These are phyloP conservation scores for Aegilops sharonensis DNA, from an alignment of 176 grass and related monocot species.

Conservation along the genomic window DNA sequence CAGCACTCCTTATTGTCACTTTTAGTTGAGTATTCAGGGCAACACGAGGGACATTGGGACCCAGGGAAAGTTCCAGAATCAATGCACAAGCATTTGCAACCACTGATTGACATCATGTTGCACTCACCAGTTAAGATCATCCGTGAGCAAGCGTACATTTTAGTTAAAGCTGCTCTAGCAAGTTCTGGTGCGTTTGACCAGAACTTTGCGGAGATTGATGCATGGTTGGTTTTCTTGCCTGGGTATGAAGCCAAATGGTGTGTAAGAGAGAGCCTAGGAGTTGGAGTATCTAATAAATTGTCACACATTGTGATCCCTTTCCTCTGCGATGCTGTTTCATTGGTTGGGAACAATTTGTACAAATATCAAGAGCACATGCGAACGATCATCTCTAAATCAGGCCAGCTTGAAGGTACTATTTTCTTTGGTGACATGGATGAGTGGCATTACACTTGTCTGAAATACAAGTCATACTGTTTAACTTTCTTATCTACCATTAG, in stretches of 20 bases:
- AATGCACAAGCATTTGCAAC: conserved; percentile 89
- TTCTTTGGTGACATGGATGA: conserved; percentile 4
- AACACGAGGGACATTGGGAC: conserved; percentile 41
- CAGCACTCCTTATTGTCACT: conserved; percentile 71
- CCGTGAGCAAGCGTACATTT: conserved; percentile 58
- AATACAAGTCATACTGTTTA: conserved; percentile 1
- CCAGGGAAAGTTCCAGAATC: conserved; percentile 60
- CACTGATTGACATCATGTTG: conserved; percentile 59
- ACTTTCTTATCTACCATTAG: not conserved
- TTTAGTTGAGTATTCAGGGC: conserved; percentile 60
- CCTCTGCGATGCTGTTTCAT: conserved; percentile 83
- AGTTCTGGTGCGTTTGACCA: conserved; percentile 86
- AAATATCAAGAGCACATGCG: conserved; percentile 76
- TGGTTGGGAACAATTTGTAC: conserved; percentile 88
- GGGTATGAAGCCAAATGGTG: conserved; percentile 38
- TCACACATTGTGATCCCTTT: conserved; percentile 77
- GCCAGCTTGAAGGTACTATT: conserved; percentile 58
- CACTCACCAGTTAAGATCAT: conserved; percentile 58
- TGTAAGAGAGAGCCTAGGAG: conserved; percentile 32
- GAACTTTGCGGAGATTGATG: conserved; percentile 74
- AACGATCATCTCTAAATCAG: conserved; percentile 55
- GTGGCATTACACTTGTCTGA: not conserved
- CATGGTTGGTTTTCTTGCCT: conserved; percentile 78
- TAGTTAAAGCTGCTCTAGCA: conserved; percentile 73
- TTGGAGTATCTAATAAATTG: conserved; percentile 49